Base-by-base conservation (phyloP, 2,329 filamentous ascomycete species). In the Cytospora chrysosperma region DNA sequence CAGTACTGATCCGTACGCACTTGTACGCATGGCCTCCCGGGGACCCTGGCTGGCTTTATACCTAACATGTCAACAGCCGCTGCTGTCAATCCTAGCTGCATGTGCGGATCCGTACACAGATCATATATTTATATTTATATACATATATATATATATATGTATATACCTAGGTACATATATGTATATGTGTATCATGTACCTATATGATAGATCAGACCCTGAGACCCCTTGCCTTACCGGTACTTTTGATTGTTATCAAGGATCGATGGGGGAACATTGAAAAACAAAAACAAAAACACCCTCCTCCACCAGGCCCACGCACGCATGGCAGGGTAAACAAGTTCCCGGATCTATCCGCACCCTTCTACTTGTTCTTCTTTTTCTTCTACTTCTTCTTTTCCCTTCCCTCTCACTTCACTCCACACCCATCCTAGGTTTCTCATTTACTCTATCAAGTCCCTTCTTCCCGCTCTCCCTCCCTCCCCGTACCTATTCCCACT, bases 401-500 rank as follows among this genome's bases (percentile, higher is more conserved):
- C 19, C 21, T 47, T 47, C 43, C 54, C 34, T 52, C 26, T 40
- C 53, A 53, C 34, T 37, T 27, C n/a, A n/a, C 40, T n/a, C 19
- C n/a, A 21, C 10, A 9, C 15, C 40, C n/a, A n/a, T n/a, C 40
- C n/a, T n/a, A 21, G 5, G 10, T 21, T 43, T 21, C 40, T 21
- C 40, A 19, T n/a, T 47, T 9, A 12, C 17, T 21, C 40, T 47
- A 4, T n/a, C 21, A 5, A 10, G 19, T 19, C 15, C 13, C 34
- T 37, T 37, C 34, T 15, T 37, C n/a, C n/a, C n/a, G n/a, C n/a
- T n/a, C n/a, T 30, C 13, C 13, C 15, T 5, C 58, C 40, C 50
- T 32, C 47, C 58, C 24, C 13, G 37, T 49, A 52, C 58, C 32
- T 40, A 61, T 55, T 61, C 59, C 59, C 59, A 50, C 59, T 61